Percentiles rank a stretch among this genome's conserved stretches.
Evolutionary conservation across 768 basidiomycete species (phyloP).

Genomic region (Serpula lacrymans): DNA sequence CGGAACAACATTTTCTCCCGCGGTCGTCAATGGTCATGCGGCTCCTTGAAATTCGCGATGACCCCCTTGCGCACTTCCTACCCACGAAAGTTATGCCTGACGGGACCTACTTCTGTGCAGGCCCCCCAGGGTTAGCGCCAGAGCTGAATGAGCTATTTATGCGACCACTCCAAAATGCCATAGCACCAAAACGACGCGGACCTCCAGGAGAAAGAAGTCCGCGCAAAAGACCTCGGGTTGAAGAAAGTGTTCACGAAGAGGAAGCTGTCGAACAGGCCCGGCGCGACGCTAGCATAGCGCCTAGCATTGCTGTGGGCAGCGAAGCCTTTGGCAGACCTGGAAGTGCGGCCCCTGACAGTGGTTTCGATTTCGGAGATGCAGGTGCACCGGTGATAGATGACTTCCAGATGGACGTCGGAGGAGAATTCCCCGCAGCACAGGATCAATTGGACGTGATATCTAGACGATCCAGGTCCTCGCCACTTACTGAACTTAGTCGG

Average conservation of each 20-base stretch:
- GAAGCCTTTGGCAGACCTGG: slow-evolving; percentile 50
- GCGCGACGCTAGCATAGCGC: slow-evolving; percentile 61
- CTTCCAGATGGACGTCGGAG: slow-evolving; percentile 64
- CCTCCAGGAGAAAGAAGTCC: slow-evolving; percentile 54
- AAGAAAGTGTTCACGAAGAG: slow-evolving; percentile 42
- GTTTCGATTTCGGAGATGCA: slow-evolving; percentile 62
- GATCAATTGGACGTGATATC: slow-evolving; percentile 33
- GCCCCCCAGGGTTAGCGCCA: slow-evolving; percentile 78
- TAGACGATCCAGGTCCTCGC: slow-evolving; percentile 42
- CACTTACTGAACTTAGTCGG: slow-evolving; percentile 56
- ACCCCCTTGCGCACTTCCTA: slow-evolving; percentile 82
- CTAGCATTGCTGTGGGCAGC: slow-evolving; percentile 55
- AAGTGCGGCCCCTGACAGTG: slow-evolving; percentile 53
- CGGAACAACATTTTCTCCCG: slow-evolving; percentile 82
- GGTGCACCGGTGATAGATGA: slow-evolving; percentile 55
- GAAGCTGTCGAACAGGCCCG: slow-evolving; percentile 72
- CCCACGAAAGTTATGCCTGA: slow-evolving; percentile 72
- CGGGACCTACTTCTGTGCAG: slow-evolving; percentile 78
- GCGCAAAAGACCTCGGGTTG: slow-evolving; percentile 57
- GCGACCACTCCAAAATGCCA: slow-evolving; percentile 57
- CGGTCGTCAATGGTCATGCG: slow-evolving; percentile 82
- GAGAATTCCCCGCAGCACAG: slow-evolving; percentile 37
- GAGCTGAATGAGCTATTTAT: slow-evolving; percentile 84
- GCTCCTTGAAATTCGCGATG: slow-evolving; percentile 78
- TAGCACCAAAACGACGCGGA: slow-evolving; percentile 57